Conservation (phyloP, 2,329 filamentous ascomycete species). For the Didymella pinodella region DNA sequence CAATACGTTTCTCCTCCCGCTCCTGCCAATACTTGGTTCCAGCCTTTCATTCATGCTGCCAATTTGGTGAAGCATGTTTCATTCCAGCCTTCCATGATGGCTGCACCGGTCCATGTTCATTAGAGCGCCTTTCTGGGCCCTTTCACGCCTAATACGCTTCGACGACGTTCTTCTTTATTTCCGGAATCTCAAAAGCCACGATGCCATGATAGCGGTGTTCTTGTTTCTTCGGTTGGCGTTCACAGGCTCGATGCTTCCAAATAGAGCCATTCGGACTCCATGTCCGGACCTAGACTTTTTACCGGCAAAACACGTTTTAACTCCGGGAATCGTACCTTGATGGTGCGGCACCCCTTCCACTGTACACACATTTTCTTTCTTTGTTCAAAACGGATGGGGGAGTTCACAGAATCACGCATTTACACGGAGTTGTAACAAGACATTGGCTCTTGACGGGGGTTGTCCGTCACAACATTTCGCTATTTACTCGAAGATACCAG, state of each 20-base stretch:
- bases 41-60: slow-evolving; percentile 52
- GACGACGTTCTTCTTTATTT: slow-evolving; percentile 45
- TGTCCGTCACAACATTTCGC: slow-evolving; percentile 38
- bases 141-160: slow-evolving; percentile 37
- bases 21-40: slow-evolving; percentile 49
- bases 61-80: slow-evolving; percentile 53
- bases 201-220: slow-evolving; percentile 47
- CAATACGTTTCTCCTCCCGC: slow-evolving; percentile 50
- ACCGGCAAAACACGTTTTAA: slow-evolving; percentile 43
- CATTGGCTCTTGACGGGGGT: slow-evolving; percentile 21
- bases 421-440: slow-evolving; percentile 32
- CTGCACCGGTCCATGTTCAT: slow-evolving; percentile 49
- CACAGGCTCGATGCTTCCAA: slow-evolving; percentile 42
- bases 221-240: slow-evolving; percentile 41
- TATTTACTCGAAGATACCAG: slow-evolving; percentile 49
- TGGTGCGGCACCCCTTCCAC: slow-evolving; percentile 34
- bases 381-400: slow-evolving; percentile 21
- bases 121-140: slow-evolving; percentile 28
- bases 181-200: slow-evolving; percentile 45
- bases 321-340: slow-evolving; percentile 43
- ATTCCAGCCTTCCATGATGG: slow-evolving; percentile 51
- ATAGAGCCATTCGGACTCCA: slow-evolving; percentile 38
- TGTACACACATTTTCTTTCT: slow-evolving; percentile 27
- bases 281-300: slow-evolving; percentile 35
- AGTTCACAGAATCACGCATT: slow-evolving; percentile 27